These are phyloP conservation scores for Leccinum incarnatum DNA, from an alignment of 768 basidiomycete genomes.

Conservation along the genomic window DNA sequence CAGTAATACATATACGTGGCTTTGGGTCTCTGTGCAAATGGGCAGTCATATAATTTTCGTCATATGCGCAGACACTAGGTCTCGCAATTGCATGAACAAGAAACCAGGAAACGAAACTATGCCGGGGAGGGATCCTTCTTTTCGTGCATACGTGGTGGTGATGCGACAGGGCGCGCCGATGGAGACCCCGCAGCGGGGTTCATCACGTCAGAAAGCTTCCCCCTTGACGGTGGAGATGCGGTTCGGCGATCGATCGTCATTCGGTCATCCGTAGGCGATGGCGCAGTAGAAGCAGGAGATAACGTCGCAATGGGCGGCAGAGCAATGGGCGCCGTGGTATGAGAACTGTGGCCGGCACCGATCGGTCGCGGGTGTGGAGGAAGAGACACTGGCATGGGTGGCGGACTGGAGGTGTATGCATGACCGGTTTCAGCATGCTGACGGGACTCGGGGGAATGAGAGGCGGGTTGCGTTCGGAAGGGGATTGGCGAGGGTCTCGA, in stretches of 20 bases:
- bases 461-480: too few relatives aligned
- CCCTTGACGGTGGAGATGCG: slow-evolving; percentile 47
- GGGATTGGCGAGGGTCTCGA: slow-evolving; percentile 29
- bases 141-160: slow-evolving; percentile 44
- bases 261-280: slow-evolving; percentile 47
- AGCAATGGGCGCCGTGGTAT: slow-evolving; percentile 42
- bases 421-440: too few relatives aligned
- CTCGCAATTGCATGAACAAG: slow-evolving; percentile 12
- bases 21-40: slow-evolving; percentile 16
- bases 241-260: slow-evolving; percentile 42
- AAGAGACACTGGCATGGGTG: too few relatives aligned
- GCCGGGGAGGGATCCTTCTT: slow-evolving; percentile 31
- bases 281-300: slow-evolving; percentile 56
- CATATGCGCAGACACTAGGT: slow-evolving; percentile 8
- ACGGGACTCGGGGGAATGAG: too few relatives aligned
- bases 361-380: too few relatives aligned
- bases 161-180: slow-evolving; percentile 50
- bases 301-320: slow-evolving; percentile 72
- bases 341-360: slow-evolving; percentile 12
- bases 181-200: slow-evolving; percentile 51
- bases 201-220: slow-evolving; percentile 53
- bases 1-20: slow-evolving; percentile 29
- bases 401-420: too few relatives aligned
- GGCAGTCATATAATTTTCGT: slow-evolving; percentile 24
- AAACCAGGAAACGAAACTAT: slow-evolving; percentile 12